A percentile compares a stretch with the other conserved stretches of the same genome.
Evolutionary conservation across 768 basidiomycete species (phyloP).

Genomic region (Bullera alba): DNA sequence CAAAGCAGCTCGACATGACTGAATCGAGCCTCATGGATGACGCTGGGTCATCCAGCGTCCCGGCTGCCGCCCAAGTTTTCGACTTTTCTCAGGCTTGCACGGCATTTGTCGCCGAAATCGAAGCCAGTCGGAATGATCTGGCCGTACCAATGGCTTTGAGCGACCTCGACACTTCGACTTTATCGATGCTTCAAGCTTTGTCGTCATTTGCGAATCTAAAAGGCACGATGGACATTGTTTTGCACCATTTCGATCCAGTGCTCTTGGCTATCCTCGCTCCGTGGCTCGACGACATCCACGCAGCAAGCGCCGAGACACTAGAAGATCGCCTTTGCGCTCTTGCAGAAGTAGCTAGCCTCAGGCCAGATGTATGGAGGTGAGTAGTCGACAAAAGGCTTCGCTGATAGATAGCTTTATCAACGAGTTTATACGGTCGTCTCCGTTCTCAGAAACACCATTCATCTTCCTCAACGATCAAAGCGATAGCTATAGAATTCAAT

Average conservation of each 20-base stretch:
- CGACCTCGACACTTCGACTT: no score
- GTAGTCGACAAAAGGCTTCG: slow-evolving; percentile 18
- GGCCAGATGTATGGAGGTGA: slow-evolving; percentile 41
- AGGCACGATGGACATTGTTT: no score
- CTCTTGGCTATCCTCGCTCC: slow-evolving; percentile 70
- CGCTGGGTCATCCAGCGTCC: no score
- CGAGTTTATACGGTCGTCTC: slow-evolving; percentile 18
- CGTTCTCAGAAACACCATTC: slow-evolving; percentile 47
- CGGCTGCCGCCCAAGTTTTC: no score
- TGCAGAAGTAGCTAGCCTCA: slow-evolving; percentile 50
- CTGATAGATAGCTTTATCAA: slow-evolving; percentile 15
- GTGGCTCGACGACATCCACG: slow-evolving; percentile 61
- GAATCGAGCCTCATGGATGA: no score
- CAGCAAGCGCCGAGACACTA: slow-evolving; percentile 36
- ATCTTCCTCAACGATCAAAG: slow-evolving; percentile 40
- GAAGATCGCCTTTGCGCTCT: slow-evolving; percentile 38
- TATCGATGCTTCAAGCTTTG: no score
- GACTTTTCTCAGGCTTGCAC: no score
- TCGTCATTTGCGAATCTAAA: no score
- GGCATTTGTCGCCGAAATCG: no score
- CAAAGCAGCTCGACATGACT: no score
- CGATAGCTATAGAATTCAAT: slow-evolving; percentile 56
- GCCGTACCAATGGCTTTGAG: no score
- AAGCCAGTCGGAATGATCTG: no score
- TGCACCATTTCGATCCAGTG: slow-evolving; percentile 66